phyloP scores from a whole-genome alignment of 108 stramenopile species.

The Nitzschia sp. region DNA sequence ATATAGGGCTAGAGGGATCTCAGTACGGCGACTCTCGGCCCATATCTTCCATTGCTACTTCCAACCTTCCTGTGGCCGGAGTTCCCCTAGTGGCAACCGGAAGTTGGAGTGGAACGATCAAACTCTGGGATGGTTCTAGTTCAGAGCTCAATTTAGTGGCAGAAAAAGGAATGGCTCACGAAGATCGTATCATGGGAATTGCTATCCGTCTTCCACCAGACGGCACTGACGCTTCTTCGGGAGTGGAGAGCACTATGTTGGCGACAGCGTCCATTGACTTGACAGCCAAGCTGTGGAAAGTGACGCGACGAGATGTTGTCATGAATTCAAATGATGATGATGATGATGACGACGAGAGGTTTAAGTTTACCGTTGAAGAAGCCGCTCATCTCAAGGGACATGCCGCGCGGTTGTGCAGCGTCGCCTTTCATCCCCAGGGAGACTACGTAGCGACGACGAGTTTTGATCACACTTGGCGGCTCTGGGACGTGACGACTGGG shows the following conservation, averaged over 20 bases:
- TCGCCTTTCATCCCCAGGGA: slow-evolving; percentile 93
- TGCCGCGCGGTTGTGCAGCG: slow-evolving; percentile 84
- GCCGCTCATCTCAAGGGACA: slow-evolving; percentile 85
- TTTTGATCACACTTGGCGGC: slow-evolving; percentile 97
- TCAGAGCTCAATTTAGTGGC: slow-evolving; percentile 65
- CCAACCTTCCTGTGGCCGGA: slow-evolving; percentile 20
- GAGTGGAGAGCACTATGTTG: slow-evolving; percentile 35
- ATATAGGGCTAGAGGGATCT: slow-evolving; percentile 72
- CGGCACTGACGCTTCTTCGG: background rate
- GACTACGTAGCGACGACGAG: slow-evolving; percentile 89
- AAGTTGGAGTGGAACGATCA: slow-evolving; percentile 88
- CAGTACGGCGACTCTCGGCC: slow-evolving; percentile 83
- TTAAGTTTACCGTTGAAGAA: slow-evolving; percentile 47
- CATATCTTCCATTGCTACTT: slow-evolving; percentile 61
- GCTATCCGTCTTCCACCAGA: slow-evolving; percentile 11
- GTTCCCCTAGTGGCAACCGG: slow-evolving; percentile 80
- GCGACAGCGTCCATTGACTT: slow-evolving; percentile 85
- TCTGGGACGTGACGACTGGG: slow-evolving; percentile 97
- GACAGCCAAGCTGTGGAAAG: slow-evolving; percentile 76
- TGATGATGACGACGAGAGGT: slow-evolving; percentile 23
- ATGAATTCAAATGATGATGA: slow-evolving; percentile 23
- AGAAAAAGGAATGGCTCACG: slow-evolving; percentile 68
- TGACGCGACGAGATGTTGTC: slow-evolving; percentile 39
- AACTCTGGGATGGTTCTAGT: slow-evolving; percentile 88
- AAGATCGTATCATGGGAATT: slow-evolving; percentile 87